A percentile compares a stretch with the other conserved stretches of the same genome.
Conservation (phyloP, 768 basidiomycete species). For the Amanita polypyramis region DNA sequence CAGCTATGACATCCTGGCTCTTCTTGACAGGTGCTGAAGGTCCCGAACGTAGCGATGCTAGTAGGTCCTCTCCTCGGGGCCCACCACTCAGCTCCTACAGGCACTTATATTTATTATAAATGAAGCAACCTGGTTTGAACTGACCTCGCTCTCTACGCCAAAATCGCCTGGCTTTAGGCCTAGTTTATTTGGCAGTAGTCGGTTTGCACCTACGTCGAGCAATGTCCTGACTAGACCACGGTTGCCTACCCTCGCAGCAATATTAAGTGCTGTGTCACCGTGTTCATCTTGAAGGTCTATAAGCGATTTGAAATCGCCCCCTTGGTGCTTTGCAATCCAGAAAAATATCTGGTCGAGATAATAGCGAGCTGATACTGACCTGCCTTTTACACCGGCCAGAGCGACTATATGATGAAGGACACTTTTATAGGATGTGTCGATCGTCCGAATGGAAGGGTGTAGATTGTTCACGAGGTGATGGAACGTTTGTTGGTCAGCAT, state of each 20-base stretch:
- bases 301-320: constrained; percentile 65
- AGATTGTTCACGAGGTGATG: constrained; percentile 51
- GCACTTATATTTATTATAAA: constrained; percentile 2
- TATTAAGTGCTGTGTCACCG: constrained; percentile 93
- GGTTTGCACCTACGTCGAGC: constrained; percentile 89
- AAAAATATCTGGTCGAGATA: constrained; percentile 87
- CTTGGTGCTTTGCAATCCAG: constrained; percentile 73
- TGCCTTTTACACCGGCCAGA: constrained; percentile 84
- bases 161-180: constrained; percentile 92
- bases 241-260: constrained; percentile 91
- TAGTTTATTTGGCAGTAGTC: constrained; percentile 81
- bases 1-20: constrained; percentile 78
- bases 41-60: constrained; percentile 61
- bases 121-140: background rate
- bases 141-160: constrained; percentile 84
- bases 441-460: constrained; percentile 69
- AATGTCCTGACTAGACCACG: constrained; percentile 76
- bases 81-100: constrained; percentile 59
- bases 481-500: constrained; percentile 73
- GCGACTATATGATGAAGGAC: constrained; percentile 89
- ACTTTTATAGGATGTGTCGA: constrained; percentile 78
- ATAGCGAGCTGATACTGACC: constrained; percentile 75
- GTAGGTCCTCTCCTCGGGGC: constrained; percentile 69
- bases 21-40: constrained; percentile 76
- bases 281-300: constrained; percentile 91